Conservation (phyloP, 805 yeast species). For the Nakazawaea ernobii region DNA sequence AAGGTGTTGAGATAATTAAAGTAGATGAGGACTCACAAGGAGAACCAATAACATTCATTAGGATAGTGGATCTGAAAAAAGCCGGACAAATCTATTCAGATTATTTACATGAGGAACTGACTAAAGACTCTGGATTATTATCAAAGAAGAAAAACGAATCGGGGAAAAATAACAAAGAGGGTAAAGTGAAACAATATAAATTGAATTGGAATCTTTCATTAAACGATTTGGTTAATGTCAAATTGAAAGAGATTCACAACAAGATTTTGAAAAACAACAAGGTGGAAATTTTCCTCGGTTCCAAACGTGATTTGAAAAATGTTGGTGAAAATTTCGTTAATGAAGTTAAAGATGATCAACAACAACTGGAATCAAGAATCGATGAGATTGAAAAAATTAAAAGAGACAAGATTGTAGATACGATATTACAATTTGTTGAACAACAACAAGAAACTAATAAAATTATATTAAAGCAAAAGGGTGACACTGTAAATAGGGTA, state of each 20-base stretch:
- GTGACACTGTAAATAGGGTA: background rate
- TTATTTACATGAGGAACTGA: conserved; percentile 6
- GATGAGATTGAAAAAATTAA: conserved; percentile 7
- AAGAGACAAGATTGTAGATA: conserved; percentile 6
- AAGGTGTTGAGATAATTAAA: conserved; percentile 7
- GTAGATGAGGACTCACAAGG: background rate
- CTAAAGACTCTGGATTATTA: conserved; percentile 2
- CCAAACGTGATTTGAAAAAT: background rate
- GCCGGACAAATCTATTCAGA: conserved; percentile 6
- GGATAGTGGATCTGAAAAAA: conserved; percentile 2
- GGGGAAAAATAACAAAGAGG: background rate
- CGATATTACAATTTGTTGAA: background rate
- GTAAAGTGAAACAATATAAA: conserved; percentile 1
- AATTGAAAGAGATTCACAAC: conserved; percentile 6
- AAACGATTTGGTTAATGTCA: conserved; percentile 9
- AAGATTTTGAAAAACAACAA: background rate
- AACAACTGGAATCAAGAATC: background rate
- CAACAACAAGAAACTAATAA: background rate
- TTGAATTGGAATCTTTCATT: conserved; percentile 8
- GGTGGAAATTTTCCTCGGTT: conserved; percentile 5
- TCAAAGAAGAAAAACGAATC: background rate
- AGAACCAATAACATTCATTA: background rate
- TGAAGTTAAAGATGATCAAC: background rate
- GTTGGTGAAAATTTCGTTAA: conserved; percentile 1
- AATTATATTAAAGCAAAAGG: background rate